These are phyloP conservation scores for Euphorbia neoarborescens DNA, from an alignment of 441 rosid genomes.

Conservation along the genomic window DNA sequence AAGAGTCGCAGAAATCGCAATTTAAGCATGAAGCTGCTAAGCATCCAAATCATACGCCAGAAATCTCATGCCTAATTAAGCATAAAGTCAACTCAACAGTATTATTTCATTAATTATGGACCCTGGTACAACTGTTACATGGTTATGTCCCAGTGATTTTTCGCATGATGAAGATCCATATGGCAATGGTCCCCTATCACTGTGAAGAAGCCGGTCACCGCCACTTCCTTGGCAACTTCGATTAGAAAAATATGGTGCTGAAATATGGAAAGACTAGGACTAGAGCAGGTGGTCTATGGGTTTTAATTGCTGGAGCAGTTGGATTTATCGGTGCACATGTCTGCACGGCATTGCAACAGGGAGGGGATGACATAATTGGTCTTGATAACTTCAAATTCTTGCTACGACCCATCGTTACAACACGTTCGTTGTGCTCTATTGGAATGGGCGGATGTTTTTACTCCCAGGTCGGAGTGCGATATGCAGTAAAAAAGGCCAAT, in stretches of 20 bases:
- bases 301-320: slow-evolving; percentile 36
- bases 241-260: slow-evolving; percentile 21
- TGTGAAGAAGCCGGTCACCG: slow-evolving; percentile 15
- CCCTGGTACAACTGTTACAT: no score
- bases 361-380: slow-evolving; percentile 36
- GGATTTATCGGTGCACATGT: slow-evolving; percentile 38
- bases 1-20: no score
- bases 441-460: slow-evolving; percentile 19
- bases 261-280: slow-evolving; percentile 27
- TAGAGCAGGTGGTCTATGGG: slow-evolving; percentile 17
- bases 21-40: no score
- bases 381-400: slow-evolving; percentile 35
- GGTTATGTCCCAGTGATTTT: no score
- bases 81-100: no score
- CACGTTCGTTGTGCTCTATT: slow-evolving; percentile 25
- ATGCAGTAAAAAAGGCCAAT: slow-evolving; percentile 31
- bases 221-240: slow-evolving; percentile 16
- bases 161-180: no score
- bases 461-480: slow-evolving; percentile 34
- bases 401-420: slow-evolving; percentile 29
- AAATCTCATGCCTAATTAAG: no score
- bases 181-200: no score
- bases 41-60: no score
- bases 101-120: no score
- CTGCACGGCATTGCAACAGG: slow-evolving; percentile 22